Evolutionary conservation across 176 grass and related monocot genomes (phyloP), one percentile per base, ranked within the genome.

Genomic region (Triticum monococcum): DNA sequence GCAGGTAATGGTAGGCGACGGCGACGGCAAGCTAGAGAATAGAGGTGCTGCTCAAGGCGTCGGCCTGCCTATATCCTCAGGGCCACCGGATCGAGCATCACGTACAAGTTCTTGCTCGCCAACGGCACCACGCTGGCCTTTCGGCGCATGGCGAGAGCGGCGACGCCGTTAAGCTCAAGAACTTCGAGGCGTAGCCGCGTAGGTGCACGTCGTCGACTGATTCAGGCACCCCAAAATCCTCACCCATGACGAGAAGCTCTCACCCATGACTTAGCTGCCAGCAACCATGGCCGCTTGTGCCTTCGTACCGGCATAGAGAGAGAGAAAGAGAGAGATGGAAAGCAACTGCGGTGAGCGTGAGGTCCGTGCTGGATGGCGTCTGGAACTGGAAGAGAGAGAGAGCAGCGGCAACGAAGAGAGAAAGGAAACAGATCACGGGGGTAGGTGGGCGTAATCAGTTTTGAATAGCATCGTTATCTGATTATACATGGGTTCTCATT

Each of bases 211-310:
- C 78, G 87, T 98, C 52, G 90, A 94, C 0, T 83, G 93, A 48
- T 94, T 98, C 83, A 90, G 91, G 11, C 97, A 98, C 60, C 94
- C 90, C 1, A 98, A 94, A 87, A 74, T 98, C 79, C 92, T 98
- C 79, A 9, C 7, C 38, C 8, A 40, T 23, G 94, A 99, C 74
- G 97, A 99, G 91, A 99, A 99, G 88, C 89, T 99, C 67, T 94
- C 70, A 99, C 96, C 88, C 97, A 99, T 20, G 97, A 99, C 57
- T 96, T 92, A 67, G 97, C 92, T 54, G 73, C 88, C 81, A 96
- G 96, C 68, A 46, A 46, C 43, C 43, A 46, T 46, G 43, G 12
- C 43, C 40, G 40, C 40, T 43, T 43, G 40, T 43, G 40, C 40
- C 40, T 43, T 43, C 9, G 40, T 43, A 43, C 28, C 28, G 28